These are phyloP conservation scores for Tephrocybe sp. DNA, from an alignment of 768 basidiomycete genomes.

Conservation along the genomic window DNA sequence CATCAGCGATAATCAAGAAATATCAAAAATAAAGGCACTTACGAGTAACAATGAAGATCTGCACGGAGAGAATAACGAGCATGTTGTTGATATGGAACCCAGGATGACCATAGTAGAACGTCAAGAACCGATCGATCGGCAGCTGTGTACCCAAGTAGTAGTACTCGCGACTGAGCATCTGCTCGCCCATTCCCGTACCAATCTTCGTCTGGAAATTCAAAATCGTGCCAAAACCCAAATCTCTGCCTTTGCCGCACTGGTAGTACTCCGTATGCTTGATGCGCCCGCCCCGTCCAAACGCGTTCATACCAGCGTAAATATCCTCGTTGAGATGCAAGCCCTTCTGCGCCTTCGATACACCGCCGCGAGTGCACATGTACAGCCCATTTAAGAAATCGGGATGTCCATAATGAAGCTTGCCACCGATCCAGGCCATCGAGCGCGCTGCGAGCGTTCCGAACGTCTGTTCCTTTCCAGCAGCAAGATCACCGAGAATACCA, in stretches of 20 bases:
- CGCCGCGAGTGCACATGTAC: conserved; percentile 98
- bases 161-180: conserved; percentile 98
- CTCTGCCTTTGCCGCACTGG: conserved; percentile 98
- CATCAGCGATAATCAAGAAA: conserved; percentile 3
- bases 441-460: conserved; percentile 98
- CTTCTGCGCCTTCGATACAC: conserved; percentile 98
- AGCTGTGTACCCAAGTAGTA: conserved; percentile 98
- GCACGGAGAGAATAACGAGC: conserved; percentile 95
- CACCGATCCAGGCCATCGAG: conserved; percentile 95
- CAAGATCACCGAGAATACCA: conserved; percentile 96
- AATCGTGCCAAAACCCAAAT: conserved; percentile 98
- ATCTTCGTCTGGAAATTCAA: conserved; percentile 99
- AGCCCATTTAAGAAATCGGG: conserved; percentile 98
- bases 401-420: conserved; percentile 98
- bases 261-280: conserved; percentile 99
- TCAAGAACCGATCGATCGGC: conserved; percentile 97
- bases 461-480: conserved; percentile 99
- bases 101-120: conserved; percentile 99
- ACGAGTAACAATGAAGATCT: conserved; percentile 92
- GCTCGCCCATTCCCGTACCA: conserved; percentile 99
- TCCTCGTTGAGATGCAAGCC: conserved; percentile 99
- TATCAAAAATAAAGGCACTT: conserved; percentile 28
- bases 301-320: conserved; percentile 99
- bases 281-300: conserved; percentile 91
- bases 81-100: conserved; percentile 99